phyloP scores from a whole-genome alignment of 495 filamentous ascomycete species.

The Penicillium longicatenatum region DNA sequence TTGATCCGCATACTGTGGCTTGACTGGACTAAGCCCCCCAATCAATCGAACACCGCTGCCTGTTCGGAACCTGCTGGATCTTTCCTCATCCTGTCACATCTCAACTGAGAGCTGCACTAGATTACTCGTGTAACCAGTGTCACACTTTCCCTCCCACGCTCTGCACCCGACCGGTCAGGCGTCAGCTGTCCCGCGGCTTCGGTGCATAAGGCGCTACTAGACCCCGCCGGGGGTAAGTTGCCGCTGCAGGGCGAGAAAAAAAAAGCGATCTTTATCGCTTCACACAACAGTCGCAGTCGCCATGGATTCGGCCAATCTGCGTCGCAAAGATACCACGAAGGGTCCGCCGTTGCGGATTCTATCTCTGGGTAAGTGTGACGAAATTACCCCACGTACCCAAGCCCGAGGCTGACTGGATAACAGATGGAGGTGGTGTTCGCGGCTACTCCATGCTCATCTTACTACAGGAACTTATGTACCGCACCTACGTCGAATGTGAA shows the following conservation, averaged over 20 bases:
- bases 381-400: background rate
- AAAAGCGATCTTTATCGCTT: slow-evolving; percentile 13
- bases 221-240: slow-evolving; percentile 35
- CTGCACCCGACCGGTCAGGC: slow-evolving; percentile 28
- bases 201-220: slow-evolving; percentile 33
- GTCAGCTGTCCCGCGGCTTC: slow-evolving; percentile 22
- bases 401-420: slow-evolving; percentile 18
- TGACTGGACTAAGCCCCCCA: slow-evolving; percentile 10
- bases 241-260: slow-evolving; percentile 22
- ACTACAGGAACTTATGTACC: slow-evolving; percentile 94
- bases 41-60: slow-evolving; percentile 26
- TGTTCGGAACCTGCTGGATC: slow-evolving; percentile 12
- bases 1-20: slow-evolving; percentile 10
- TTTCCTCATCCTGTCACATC: slow-evolving; percentile 19
- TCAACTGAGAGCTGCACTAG: slow-evolving; percentile 10
- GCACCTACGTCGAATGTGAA: slow-evolving; percentile 81
- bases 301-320: slow-evolving; percentile 45
- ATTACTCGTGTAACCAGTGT: slow-evolving; percentile 17
- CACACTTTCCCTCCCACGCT: slow-evolving; percentile 18
- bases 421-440: slow-evolving; percentile 94
- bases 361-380: slow-evolving; percentile 72
- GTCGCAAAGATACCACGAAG: slow-evolving; percentile 91
- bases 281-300: slow-evolving; percentile 14
- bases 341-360: slow-evolving; percentile 90
- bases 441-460: slow-evolving; percentile 97